Conservation (phyloP, 805 yeast species). For the Candida silvatica region DNA sequence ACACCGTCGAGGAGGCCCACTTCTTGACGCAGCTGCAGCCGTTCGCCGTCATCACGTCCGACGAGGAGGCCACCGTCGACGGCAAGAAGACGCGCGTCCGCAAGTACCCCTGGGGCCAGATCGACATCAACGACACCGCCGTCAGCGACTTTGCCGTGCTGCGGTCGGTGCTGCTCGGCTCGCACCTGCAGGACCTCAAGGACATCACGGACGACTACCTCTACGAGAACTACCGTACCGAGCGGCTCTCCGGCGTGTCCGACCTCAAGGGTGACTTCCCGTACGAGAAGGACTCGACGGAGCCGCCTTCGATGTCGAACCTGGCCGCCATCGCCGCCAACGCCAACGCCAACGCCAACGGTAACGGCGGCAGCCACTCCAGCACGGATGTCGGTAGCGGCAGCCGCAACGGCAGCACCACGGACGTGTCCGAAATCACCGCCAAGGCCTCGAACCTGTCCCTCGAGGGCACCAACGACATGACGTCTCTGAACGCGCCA, state of each 20-base stretch:
- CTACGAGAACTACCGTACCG: constrained; percentile 60
- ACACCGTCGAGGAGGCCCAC: constrained; percentile 61
- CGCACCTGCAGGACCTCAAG: constrained; percentile 56
- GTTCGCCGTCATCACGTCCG: constrained; percentile 64
- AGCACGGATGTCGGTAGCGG: neutral
- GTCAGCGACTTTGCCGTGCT: constrained; percentile 46
- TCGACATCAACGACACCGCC: constrained; percentile 44
- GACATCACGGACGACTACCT: constrained; percentile 59
- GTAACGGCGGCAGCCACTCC: constrained; percentile 12
- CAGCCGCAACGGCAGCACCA: constrained; percentile 6
- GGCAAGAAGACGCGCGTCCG: constrained; percentile 51
- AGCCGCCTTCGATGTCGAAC: constrained; percentile 53
- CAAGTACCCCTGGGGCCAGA: constrained; percentile 70
- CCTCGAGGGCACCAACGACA: constrained; percentile 2
- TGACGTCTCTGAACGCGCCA: neutral
- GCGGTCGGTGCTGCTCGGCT: constrained; percentile 47
- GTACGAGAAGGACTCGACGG: constrained; percentile 6
- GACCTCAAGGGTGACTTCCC: constrained; percentile 28
- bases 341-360: too few relatives aligned
- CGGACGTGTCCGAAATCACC: neutral
- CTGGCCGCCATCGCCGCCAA: constrained; percentile 47
- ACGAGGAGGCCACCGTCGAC: constrained; percentile 38
- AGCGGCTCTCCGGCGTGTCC: constrained; percentile 46
- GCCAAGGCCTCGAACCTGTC: constrained; percentile 4
- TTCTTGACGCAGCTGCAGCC: constrained; percentile 60